Base-by-base conservation (phyloP, 305 asterid species). In the Fraxinus nigra region DNA sequence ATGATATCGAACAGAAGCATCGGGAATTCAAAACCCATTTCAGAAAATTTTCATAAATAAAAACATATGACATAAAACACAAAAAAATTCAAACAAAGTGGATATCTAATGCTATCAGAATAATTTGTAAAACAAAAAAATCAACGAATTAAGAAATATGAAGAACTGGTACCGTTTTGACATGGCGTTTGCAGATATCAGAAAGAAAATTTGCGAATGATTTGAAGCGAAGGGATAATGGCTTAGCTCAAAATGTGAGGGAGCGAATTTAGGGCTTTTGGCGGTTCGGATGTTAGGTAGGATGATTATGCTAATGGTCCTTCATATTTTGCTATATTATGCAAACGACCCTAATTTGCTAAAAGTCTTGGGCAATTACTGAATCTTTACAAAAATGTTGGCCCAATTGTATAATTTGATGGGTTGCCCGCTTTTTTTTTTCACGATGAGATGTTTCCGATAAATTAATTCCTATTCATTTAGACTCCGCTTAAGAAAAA, bases 181-280 rank as follows among this genome's bases (percentile, higher is more conserved):
- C 91, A 88, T 88, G 84, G 77, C 81, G 69, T 35, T 28, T 65
- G 82, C 82, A 78, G 85, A 81, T 86, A 82, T 79, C 84, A 63
- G 54, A 7, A 38, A 16, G 82, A 76, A 84, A 73, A 76, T 78
- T 61, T 82, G 82, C 78, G 82, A 72, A 81, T 14, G 14, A 78
- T 72, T 78, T 67, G 86, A 75, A 72, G 33, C 78, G 26, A 79
- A 67, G 18, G 61, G 82, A 73, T 35, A 76, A 46, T 54, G 35
- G 10, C 43, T 18, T 54, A 67, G 35, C 51, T 34, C 46, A 81
- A 14, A 48, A 85, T 59, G 84, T 48, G 72, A 40, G 84, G 87
- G 90, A 85, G 90, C 84, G 86, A 84, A 85, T 87, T 84, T 88
- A 89, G 89, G 90, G 91, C 87, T 77, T 87, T 82, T 81, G 89